Evolutionary conservation across 345 rosid genomes (phyloP), one percentile per base, ranked within the genome.

Genomic region (Salix brachista): DNA sequence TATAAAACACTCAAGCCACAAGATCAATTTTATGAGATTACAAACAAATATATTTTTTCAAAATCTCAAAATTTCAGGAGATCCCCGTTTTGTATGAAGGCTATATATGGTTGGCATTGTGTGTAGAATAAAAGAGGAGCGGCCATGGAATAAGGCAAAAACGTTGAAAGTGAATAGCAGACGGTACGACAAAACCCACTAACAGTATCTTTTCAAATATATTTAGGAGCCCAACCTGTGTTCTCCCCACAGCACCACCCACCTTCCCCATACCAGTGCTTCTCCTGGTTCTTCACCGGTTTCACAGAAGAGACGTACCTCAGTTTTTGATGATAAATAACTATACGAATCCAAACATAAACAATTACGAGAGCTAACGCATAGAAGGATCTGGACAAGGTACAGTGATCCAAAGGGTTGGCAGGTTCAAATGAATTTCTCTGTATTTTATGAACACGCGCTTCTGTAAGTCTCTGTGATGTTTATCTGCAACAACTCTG

Each of bases 141-240:
- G 41, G 39, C 11, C 5, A 3, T 8, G 52, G 37, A 11, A 3
- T 1, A 14, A 4, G 48, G 42, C 11, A 21, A 11, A 25, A 21
- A 36, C 42, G 75, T 11, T 7, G 70, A 5, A 54, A 54, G 11
- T 65, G 17, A 23, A 28, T 42, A 41, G 50, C n/a, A 52, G 50
- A 80, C 74, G 74, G 67, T 3, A 68, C 77, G 80, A 80, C 81
- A 80, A 74, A 58, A 48, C 58, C 52, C 4, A 67, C 46, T 77
- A 69, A 42, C 3, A 25, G 66, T 30, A 73, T 85, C 76, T 19
- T 16, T 64, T 69, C 14, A 69, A 78, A 82, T 52, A 68, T 69
- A 80, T 65, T 32, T 21, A 4, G 42, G 75, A 37, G 67, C 52
- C 76, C 80, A 69, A 46, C 80, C 28, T 28, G 68, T 82, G 76